A percentile compares a stretch with the other conserved stretches of the same genome.
Conservation (phyloP, 2,329 filamentous ascomycete genomes). For the Trichophyton simii region DNA sequence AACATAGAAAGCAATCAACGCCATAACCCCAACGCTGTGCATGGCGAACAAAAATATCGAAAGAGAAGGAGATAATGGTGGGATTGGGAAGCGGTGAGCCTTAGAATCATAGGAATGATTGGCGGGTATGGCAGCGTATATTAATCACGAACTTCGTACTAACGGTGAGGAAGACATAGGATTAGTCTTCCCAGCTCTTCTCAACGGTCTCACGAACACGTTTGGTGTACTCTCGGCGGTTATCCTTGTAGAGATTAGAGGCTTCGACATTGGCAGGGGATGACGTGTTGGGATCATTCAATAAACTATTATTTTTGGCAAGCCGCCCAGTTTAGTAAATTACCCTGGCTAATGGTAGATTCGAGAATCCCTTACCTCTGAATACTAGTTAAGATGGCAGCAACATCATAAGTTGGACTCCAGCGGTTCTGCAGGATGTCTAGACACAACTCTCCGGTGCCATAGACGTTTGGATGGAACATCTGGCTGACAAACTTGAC, state of each 20-base stretch:
- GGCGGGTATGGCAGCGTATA: neutral
- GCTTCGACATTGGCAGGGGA: constrained; percentile 96
- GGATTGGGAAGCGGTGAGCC: neutral
- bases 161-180: neutral
- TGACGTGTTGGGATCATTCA: constrained; percentile 98
- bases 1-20: neutral
- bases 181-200: constrained; percentile 94
- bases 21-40: constrained; percentile 3
- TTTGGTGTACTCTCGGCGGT: constrained; percentile 91
- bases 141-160: neutral
- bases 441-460: constrained; percentile 86
- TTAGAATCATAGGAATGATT: neutral
- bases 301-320: constrained; percentile 48
- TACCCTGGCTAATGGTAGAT: neutral
- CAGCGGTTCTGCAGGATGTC: constrained; percentile 96
- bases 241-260: constrained; percentile 96
- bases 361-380: constrained; percentile 57
- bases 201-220: constrained; percentile 91
- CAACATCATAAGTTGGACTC: constrained; percentile 98
- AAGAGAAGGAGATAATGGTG: neutral
- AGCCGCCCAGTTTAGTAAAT: constrained; percentile 1
- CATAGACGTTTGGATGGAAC: constrained; percentile 99
- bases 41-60: neutral
- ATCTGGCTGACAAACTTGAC: constrained; percentile 99
- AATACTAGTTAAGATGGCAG: constrained; percentile 91